These are phyloP conservation scores for Fusarium abutilonis DNA, from an alignment of 2,329 filamentous ascomycete species.

Conservation along the genomic window DNA sequence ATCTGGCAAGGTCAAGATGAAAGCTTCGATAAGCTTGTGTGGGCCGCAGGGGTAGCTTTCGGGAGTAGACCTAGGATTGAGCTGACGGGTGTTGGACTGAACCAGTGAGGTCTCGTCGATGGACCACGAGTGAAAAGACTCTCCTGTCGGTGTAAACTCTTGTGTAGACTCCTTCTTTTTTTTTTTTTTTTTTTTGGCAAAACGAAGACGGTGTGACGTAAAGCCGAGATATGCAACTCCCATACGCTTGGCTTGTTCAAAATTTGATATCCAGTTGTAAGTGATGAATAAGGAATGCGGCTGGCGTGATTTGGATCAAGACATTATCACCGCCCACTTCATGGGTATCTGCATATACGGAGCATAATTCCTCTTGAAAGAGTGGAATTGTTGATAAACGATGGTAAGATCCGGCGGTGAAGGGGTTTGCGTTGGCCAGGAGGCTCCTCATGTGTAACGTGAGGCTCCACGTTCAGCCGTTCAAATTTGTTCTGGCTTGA, in stretches of 20 bases:
- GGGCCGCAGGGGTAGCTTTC: constrained; percentile 32
- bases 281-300: not conserved
- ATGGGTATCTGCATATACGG: not conserved
- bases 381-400: constrained; percentile 5
- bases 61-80: constrained; percentile 25
- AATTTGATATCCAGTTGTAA: not conserved
- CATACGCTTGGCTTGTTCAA: not conserved
- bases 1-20: constrained; percentile 32
- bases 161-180: not conserved
- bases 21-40: constrained; percentile 38
- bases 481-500: not conserved
- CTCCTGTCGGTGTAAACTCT: constrained; percentile 28
- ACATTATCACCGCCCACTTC: not conserved
- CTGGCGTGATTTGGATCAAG: not conserved
- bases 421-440: not conserved
- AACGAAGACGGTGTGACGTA: constrained; percentile 37
- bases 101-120: constrained; percentile 40
- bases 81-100: constrained; percentile 22
- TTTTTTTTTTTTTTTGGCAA: not conserved
- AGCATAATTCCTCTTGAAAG: not conserved
- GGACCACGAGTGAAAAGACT: constrained; percentile 35
- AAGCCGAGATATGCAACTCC: not conserved
- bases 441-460: not conserved
- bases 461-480: not conserved
- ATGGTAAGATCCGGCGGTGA: constrained; percentile 21